Evolutionary conservation across 495 filamentous ascomycete species (phyloP).

Genomic region (Hypoxylon fuscum): DNA sequence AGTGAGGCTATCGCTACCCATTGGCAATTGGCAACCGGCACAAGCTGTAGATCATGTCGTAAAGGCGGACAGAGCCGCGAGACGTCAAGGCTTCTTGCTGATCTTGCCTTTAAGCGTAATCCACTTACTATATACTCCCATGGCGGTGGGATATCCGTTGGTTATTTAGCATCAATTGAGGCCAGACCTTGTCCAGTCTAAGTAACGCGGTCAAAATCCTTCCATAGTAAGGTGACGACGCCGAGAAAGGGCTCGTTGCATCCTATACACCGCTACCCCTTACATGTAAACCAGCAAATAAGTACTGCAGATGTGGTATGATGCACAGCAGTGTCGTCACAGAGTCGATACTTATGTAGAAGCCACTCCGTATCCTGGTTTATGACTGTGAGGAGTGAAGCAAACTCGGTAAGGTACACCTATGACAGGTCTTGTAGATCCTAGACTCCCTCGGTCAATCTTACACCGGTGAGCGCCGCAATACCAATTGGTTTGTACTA

Average conservation of each 20-base stretch:
- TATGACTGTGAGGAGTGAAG: neutral
- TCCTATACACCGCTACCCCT: neutral
- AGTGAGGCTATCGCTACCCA: too few relatives aligned
- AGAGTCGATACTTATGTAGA: neutral
- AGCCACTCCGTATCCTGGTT: neutral
- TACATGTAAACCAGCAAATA: neutral
- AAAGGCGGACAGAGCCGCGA: conserved; percentile 11
- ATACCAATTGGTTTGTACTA: neutral
- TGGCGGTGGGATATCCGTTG: neutral
- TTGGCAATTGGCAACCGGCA: too few relatives aligned
- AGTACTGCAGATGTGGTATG: neutral
- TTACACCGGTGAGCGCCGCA: conserved; percentile 28
- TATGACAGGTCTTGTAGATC: conserved; percentile 5
- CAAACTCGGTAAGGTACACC: conserved; percentile 21
- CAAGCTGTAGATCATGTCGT: neutral
- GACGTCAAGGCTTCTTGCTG: neutral
- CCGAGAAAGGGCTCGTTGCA: neutral
- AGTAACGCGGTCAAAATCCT: neutral
- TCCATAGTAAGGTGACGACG: neutral
- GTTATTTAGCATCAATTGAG: neutral
- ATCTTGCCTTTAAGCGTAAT: neutral
- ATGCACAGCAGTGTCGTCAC: neutral
- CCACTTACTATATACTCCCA: neutral
- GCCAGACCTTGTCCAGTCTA: neutral
- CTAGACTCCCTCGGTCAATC: conserved; percentile 18